Conservation (phyloP, 805 yeast species). For the Debaryomyces hansenii region DNA sequence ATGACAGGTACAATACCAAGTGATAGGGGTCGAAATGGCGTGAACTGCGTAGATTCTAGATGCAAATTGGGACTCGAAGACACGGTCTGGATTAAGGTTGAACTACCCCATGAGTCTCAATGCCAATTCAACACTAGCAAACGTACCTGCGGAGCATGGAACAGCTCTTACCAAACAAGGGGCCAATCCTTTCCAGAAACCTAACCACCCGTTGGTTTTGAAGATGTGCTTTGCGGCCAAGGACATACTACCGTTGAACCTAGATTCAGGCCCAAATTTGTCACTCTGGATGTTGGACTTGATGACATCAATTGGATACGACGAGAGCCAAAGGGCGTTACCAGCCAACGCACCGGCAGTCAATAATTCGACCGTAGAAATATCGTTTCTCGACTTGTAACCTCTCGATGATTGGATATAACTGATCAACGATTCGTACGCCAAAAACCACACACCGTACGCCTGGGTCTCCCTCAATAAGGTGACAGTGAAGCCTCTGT, state of each 20-base stretch:
- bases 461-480: constrained; percentile 65
- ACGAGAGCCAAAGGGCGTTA: constrained; percentile 61
- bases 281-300: constrained; percentile 57
- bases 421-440: constrained; percentile 58
- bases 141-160: constrained; percentile 73
- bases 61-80: too few relatives aligned
- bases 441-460: constrained; percentile 71
- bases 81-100: too few relatives aligned
- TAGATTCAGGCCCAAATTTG: constrained; percentile 42
- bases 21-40: too few relatives aligned
- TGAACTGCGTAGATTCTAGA: too few relatives aligned
- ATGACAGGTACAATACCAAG: too few relatives aligned
- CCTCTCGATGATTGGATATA: constrained; percentile 30
- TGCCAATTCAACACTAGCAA: constrained; percentile 73
- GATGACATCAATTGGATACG: constrained; percentile 55
- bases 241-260: constrained; percentile 40
- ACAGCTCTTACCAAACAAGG: constrained; percentile 62
- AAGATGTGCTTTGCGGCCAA: constrained; percentile 42
- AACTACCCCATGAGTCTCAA: constrained; percentile 51
- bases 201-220: constrained; percentile 43
- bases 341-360: constrained; percentile 65
- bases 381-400: constrained; percentile 44
- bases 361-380: constrained; percentile 57
- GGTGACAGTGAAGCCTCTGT: constrained; percentile 57
- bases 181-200: constrained; percentile 63